Evolutionary conservation across 1,139 yeast species (phyloP), one percentile per base, ranked within the genome.

Genomic region (Wickerhamomyces sp.): DNA sequence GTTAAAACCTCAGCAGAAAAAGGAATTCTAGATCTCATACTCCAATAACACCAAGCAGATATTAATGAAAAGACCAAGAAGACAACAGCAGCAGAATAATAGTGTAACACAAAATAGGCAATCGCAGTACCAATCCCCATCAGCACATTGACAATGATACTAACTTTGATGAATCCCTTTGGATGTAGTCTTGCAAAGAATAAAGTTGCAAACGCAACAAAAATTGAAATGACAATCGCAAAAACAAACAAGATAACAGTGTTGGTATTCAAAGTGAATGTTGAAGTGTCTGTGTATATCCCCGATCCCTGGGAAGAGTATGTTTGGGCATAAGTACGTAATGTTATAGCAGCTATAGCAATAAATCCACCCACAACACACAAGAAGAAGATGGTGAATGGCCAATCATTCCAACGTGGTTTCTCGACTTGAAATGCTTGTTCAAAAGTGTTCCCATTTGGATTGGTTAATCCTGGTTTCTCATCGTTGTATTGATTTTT

Each of bases 21-120:
- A 39, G 82, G 81, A 49, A 87, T 86, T 55, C 94, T 72, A 7
- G 68, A 63, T 49, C 96, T 73, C 68, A 88, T 76, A 10, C 78
- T 66, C 88, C 90, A 87, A 65, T 84, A 87, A 58, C 85, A 76
- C 69, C 76, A 79, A 2, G 90, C 89, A 10, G 85, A 72, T 46
- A 88, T 63, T 7, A 76, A 62, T 0, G 89, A 75, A 58, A 84
- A 78, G 2, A 84, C 73, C 52, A 87, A 66, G 53, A 84, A 84
- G 37, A 86, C 90, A 52, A 87, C 71, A 6, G 89, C 95, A 0
- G 95, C 91, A 10, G 90, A 81, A 69, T 81, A 88, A 63, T 87
- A 84, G 34, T 72, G 68, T 50, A 70, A 66, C 2, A 73, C 78
- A 58, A 87, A 73, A 61, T 85, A 88, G 65, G 78, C 84, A 51